Percentiles rank a stretch among this genome's conserved stretches.
These are phyloP conservation scores for Cardiospermum halicacabum DNA, from an alignment of 345 rosid species.

Conservation along the genomic window DNA sequence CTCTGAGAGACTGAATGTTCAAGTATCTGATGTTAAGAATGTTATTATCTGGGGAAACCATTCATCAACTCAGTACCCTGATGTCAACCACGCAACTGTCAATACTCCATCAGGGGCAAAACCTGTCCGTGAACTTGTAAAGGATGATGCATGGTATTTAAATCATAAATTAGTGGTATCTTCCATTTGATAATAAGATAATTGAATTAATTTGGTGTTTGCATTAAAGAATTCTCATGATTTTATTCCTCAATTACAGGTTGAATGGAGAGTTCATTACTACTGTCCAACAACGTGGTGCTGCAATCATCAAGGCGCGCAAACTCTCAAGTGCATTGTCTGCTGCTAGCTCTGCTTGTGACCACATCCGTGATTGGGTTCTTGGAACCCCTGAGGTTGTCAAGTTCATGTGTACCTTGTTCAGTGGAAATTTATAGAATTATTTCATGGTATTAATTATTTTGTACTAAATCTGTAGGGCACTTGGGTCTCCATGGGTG, in stretches of 20 bases:
- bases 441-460: conserved; percentile 8
- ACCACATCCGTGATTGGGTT: conserved; percentile 98
- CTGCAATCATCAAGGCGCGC: conserved; percentile 97
- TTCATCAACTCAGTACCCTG: conserved; percentile 95
- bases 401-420: neutral
- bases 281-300: conserved; percentile 98
- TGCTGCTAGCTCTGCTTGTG: conserved; percentile 99
- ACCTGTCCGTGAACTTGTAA: conserved; percentile 77
- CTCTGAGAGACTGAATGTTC: conserved; percentile 83
- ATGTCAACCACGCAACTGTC: conserved; percentile 96
- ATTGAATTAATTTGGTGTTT: neutral
- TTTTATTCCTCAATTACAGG: conserved; percentile 38
- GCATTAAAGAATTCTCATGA: neutral
- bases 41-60: conserved; percentile 99
- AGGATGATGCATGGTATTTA: conserved; percentile 79
- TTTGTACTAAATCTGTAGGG: conserved; percentile 43
- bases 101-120: conserved; percentile 63
- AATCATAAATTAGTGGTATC: neutral
- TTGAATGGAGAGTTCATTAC: conserved; percentile 77
- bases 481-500: conserved; percentile 98
- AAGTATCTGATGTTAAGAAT: conserved; percentile 88
- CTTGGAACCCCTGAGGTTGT: conserved; percentile 96
- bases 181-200: neutral
- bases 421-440: neutral
- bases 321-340: conserved; percentile 95